Evolutionary conservation across 805 yeast species (phyloP).

Genomic region (Diddensiella caesifluorescens): DNA sequence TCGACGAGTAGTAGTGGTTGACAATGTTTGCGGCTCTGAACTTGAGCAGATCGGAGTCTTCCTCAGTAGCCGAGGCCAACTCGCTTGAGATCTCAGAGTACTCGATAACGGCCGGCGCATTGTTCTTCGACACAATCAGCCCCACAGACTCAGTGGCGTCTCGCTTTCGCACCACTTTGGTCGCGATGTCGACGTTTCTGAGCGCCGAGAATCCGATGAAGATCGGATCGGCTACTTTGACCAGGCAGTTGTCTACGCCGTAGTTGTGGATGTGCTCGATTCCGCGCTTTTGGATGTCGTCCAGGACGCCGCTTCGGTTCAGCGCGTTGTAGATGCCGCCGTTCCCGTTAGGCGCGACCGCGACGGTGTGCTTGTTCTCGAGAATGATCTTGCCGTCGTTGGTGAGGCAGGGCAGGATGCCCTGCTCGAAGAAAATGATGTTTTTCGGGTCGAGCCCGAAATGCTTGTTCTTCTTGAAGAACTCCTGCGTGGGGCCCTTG

Average conservation of each 20-base stretch:
- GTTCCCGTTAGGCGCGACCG: slow-evolving; percentile 95
- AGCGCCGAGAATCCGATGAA: slow-evolving; percentile 79
- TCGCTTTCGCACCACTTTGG: slow-evolving; percentile 92
- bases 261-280: slow-evolving; percentile 91
- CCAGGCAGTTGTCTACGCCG: slow-evolving; percentile 92
- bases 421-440: slow-evolving; percentile 84
- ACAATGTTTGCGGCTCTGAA: slow-evolving; percentile 96
- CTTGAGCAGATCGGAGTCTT: slow-evolving; percentile 45
- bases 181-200: slow-evolving; percentile 67
- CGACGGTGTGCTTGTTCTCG: slow-evolving; percentile 48
- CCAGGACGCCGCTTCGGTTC: slow-evolving; percentile 53
- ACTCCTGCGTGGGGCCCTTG: slow-evolving; percentile 63
- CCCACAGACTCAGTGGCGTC: slow-evolving; percentile 88
- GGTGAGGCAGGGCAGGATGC: slow-evolving; percentile 86
- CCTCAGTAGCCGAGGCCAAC: slow-evolving; percentile 61
- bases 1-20: slow-evolving; percentile 88
- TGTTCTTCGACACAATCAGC: slow-evolving; percentile 59
- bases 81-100: slow-evolving; percentile 83
- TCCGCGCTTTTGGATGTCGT: slow-evolving; percentile 61
- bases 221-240: slow-evolving; percentile 87
- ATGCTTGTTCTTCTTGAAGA: slow-evolving; percentile 53
- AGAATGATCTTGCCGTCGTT: slow-evolving; percentile 68
- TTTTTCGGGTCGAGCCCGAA: slow-evolving; percentile 65
- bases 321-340: slow-evolving; percentile 94
- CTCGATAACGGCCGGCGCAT: slow-evolving; percentile 84